These are phyloP conservation scores for Stramenopiles sp. DNA, from an alignment of 352 stramenopile genomes.

Conservation along the genomic window DNA sequence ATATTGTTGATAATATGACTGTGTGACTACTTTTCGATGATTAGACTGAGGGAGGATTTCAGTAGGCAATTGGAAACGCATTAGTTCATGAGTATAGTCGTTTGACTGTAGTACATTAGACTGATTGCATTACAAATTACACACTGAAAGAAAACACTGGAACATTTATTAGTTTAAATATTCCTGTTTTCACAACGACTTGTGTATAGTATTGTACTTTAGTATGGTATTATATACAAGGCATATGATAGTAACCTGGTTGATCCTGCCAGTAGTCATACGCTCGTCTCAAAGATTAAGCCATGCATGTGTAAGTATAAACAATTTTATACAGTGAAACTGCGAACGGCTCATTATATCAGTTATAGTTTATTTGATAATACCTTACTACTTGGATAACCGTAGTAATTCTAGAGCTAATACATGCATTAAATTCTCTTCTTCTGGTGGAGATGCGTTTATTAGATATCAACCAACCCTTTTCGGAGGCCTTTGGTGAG, in stretches of 20 bases:
- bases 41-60: no score
- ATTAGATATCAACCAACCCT: slow-evolving; percentile 37
- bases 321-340: slow-evolving; percentile 29
- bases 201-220: no score
- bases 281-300: slow-evolving; percentile 56
- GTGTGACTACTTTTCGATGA: no score
- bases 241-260: slow-evolving; percentile 32
- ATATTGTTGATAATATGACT: no score
- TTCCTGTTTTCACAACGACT: no score
- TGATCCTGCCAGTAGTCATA: slow-evolving; percentile 35
- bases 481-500: slow-evolving; percentile 29
- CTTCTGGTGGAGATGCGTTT: slow-evolving; percentile 27
- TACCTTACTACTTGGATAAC: slow-evolving; percentile 56
- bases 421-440: slow-evolving; percentile 36
- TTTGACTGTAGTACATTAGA: no score
- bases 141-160: no score
- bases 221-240: no score
- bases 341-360: slow-evolving; percentile 55
- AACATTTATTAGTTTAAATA: no score
- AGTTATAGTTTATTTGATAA: slow-evolving; percentile 53
- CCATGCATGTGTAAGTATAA: slow-evolving; percentile 58
- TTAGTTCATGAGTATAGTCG: no score
- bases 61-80: no score
- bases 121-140: no score
- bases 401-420: slow-evolving; percentile 60